Evolutionary conservation across 352 stramenopile genomes (phyloP).

Genomic region (Peronospora farinosa): DNA sequence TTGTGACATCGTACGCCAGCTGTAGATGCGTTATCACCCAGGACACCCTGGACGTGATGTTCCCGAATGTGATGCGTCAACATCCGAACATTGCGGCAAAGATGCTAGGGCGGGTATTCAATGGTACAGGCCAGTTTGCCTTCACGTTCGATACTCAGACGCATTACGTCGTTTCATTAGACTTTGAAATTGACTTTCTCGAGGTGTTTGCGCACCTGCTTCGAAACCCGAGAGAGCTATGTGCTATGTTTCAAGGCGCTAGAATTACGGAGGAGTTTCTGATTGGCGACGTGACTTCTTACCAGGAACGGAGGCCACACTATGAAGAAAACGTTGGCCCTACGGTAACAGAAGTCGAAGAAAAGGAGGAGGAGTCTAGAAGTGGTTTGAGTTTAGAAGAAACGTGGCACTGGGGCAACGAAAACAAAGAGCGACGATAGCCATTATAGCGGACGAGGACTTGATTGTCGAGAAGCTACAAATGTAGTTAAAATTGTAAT

Average conservation of each 20-base stretch:
- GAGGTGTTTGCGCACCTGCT: slow-evolving; percentile 37
- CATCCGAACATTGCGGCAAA: slow-evolving; percentile 23
- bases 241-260: slow-evolving; percentile 34
- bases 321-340: neutral
- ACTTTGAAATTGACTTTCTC: slow-evolving; percentile 43
- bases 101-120: slow-evolving; percentile 31
- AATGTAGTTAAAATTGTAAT: too few relatives aligned
- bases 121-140: slow-evolving; percentile 28
- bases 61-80: slow-evolving; percentile 32
- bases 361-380: neutral
- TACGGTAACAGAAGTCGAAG: neutral
- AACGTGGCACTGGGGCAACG: neutral
- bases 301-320: slow-evolving; percentile 7
- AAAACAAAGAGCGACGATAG: slow-evolving; percentile 3
- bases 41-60: slow-evolving; percentile 47
- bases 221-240: slow-evolving; percentile 33
- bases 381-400: neutral
- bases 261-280: slow-evolving; percentile 45
- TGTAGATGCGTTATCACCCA: slow-evolving; percentile 39
- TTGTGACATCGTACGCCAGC: slow-evolving; percentile 36
- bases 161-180: slow-evolving; percentile 34
- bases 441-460: too few relatives aligned
- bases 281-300: slow-evolving; percentile 39
- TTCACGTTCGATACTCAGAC: slow-evolving; percentile 42
- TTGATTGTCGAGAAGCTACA: too few relatives aligned